Base-by-base conservation (phyloP, 208 protist species). In the Leishmania martiniquensis region DNA sequence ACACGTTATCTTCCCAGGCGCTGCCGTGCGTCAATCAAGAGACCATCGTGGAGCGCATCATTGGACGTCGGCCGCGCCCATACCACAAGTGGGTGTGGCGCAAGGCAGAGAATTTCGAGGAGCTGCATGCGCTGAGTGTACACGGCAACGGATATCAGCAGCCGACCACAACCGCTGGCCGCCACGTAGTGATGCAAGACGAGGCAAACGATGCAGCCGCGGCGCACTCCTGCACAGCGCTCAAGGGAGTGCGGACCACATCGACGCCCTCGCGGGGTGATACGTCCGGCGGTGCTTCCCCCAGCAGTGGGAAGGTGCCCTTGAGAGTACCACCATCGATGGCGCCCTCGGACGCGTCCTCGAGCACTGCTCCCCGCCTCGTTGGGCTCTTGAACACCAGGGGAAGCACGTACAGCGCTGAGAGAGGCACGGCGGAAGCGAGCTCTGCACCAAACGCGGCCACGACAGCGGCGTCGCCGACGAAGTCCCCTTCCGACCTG, bases 1-100 rank as follows among this genome's bases (percentile, higher is more conserved):
- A 93, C 79, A 89, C 85, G 49, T 91, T 90, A 49, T 90, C 88
- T 51, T 85, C 89, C 0, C 87, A 85, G 29, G 68, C 76, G 42
- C 81, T 93, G 32, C 80, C 55, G 12, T 47, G 45, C 2, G 44
- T 55, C 10, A 69, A 75, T 9, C 59, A 83, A 1, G 76, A 84
- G 54, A 44, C 51, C 34, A 87, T 93, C 63, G 82, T 91, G 12
- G 67, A 80, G 47, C 63, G 68, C 32, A 87, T 93, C 25, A 60
- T 93, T 0, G 76, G 80, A 0, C 75, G 81, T 57, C 25, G 34
- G 6, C 75, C 86, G n/a, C 85, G 87, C 9, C 67, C 76, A 22
- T 92, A 88, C 73, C 4, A 57, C 42, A 6, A 45, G 47, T 92
- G 86, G 85, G 20, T 32, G 60, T 92, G 89, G 87, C 67, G 63